These are phyloP conservation scores for Mayamaea pseudoterrestris DNA, from an alignment of 108 stramenopile species.

Conservation along the genomic window DNA sequence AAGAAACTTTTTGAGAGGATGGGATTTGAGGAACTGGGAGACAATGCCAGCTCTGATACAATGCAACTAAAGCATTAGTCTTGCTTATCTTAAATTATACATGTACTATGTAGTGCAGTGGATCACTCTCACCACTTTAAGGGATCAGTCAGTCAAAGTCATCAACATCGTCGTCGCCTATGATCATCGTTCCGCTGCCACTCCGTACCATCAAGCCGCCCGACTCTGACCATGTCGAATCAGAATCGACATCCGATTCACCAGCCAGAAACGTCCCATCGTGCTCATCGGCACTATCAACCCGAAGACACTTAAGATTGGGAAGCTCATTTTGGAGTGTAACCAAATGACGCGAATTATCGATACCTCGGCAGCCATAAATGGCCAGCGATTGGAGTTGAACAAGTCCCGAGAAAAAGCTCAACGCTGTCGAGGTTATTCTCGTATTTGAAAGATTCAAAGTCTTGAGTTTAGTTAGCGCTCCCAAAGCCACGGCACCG, in stretches of 20 bases:
- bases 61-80: slow-evolving; percentile 4
- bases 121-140: too few species aligned
- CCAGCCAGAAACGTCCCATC: too few species aligned
- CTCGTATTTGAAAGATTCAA: slow-evolving; percentile 71
- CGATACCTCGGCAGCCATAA: slow-evolving; percentile 60
- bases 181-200: too few species aligned
- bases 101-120: too few species aligned
- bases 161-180: too few species aligned
- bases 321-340: slow-evolving; percentile 54
- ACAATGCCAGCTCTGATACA: slow-evolving; percentile 3
- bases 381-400: slow-evolving; percentile 57
- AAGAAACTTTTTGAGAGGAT: slow-evolving; percentile 35
- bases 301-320: slow-evolving; percentile 54
- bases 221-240: too few species aligned
- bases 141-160: too few species aligned
- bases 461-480: slow-evolving; percentile 58
- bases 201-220: too few species aligned
- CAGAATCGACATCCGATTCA: too few species aligned
- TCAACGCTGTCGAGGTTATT: slow-evolving; percentile 47
- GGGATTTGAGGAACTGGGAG: slow-evolving; percentile 28
- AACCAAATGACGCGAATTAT: slow-evolving; percentile 24
- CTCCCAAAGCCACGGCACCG: slow-evolving; percentile 58
- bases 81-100: too few species aligned
- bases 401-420: slow-evolving; percentile 40
- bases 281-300: too few species aligned